Conservation (phyloP, 495 filamentous ascomycete genomes). For the Cercophora samala region DNA sequence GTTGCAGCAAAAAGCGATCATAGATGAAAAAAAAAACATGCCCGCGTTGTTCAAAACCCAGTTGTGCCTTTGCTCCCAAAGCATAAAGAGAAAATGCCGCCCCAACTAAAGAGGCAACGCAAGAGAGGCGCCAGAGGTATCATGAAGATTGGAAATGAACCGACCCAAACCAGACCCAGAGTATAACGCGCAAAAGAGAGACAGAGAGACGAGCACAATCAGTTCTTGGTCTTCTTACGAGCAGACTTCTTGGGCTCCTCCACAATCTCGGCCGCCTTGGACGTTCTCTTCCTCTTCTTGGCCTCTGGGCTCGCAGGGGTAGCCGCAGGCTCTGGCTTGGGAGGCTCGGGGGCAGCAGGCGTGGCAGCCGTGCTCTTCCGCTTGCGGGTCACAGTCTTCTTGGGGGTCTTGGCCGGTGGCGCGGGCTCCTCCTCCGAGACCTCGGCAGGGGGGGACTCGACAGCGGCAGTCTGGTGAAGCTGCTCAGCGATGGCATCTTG, state of each 20-base stretch:
- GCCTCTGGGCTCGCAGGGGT: constrained; percentile 48
- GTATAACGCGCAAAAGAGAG: constrained; percentile 14
- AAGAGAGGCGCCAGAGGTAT: constrained; percentile 30
- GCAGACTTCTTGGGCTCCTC: constrained; percentile 54
- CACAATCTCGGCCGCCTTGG: constrained; percentile 42
- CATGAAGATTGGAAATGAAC: constrained; percentile 26
- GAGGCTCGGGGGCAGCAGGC: constrained; percentile 45
- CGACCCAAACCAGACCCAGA: constrained; percentile 8
- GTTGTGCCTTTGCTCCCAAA: background rate
- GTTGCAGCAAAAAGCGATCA: constrained; percentile 5
- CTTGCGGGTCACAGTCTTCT: constrained; percentile 48
- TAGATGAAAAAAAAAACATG: constrained; percentile 4
- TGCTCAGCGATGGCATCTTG: constrained; percentile 58
- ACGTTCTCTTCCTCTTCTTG: constrained; percentile 66
- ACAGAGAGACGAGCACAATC: constrained; percentile 17
- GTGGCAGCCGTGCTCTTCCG: constrained; percentile 46
- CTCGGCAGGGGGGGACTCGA: constrained; percentile 39
- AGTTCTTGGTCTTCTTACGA: constrained; percentile 50
- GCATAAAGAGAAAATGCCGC: background rate
- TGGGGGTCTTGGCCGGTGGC: constrained; percentile 41
- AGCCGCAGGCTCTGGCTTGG: constrained; percentile 52
- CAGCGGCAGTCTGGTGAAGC: constrained; percentile 47
- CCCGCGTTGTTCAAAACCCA: constrained; percentile 1
- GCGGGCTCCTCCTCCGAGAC: constrained; percentile 41
- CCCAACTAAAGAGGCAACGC: constrained; percentile 15